These are phyloP conservation scores for Triticum timopheevii DNA, from an alignment of 176 grass and related monocot species.

Conservation along the genomic window DNA sequence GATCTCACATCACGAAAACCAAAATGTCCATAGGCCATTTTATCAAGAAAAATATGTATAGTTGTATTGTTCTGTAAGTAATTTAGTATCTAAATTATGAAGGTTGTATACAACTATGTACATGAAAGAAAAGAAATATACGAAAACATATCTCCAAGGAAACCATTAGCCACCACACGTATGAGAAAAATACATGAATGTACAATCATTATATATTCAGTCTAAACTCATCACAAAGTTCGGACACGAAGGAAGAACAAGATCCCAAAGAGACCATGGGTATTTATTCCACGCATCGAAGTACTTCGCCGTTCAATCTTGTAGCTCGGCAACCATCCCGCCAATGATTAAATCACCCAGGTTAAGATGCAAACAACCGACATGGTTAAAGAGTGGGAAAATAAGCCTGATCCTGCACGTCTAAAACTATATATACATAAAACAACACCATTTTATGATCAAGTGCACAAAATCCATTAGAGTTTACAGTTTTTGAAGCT, in stretches of 20 bases:
- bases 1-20: neutral
- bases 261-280: slow-evolving; percentile 43
- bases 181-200: neutral
- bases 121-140: neutral
- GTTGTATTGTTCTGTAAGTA: neutral
- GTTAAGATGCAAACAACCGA: neutral
- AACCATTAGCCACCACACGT: neutral
- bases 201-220: slow-evolving; percentile 20
- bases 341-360: neutral
- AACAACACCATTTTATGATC: neutral
- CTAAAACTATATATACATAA: neutral
- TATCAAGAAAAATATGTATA: neutral
- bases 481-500: neutral
- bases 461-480: neutral
- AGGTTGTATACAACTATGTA: neutral
- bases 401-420: neutral
- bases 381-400: neutral
- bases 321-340: slow-evolving; percentile 57
- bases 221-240: slow-evolving; percentile 43
- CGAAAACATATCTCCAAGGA: too few relatives aligned
- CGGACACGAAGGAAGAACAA: slow-evolving; percentile 60
- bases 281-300: slow-evolving; percentile 77
- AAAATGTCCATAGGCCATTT: neutral
- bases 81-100: neutral
- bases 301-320: slow-evolving; percentile 48